These are phyloP conservation scores for Cymbidium sinense DNA, from an alignment of 106 monocot species.

Conservation along the genomic window DNA sequence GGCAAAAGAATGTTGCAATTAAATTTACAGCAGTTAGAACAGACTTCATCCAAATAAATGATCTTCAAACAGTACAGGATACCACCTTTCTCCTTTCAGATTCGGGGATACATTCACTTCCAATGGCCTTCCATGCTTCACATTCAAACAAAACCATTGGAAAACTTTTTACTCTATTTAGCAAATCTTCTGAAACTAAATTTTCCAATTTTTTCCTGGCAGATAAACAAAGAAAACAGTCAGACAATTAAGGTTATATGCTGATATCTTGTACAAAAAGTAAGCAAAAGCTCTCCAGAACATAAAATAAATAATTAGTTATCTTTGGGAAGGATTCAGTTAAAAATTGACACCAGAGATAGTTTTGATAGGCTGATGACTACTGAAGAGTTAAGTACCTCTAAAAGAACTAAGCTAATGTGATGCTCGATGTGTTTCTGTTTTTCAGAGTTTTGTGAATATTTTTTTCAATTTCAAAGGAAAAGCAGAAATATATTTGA, in stretches of 20 bases:
- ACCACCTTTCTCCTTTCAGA: slow-evolving; percentile 40
- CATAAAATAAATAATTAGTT: background rate
- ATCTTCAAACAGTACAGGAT: background rate
- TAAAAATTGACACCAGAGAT: background rate
- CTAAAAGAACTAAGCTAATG: background rate
- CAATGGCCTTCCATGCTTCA: slow-evolving; percentile 34
- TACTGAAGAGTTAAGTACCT: background rate
- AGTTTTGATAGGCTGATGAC: background rate
- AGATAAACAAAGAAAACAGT: background rate
- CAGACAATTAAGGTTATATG: background rate
- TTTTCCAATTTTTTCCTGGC: slow-evolving; percentile 46
- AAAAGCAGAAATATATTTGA: no score
- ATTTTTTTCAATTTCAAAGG: no score
- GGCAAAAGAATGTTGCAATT: background rate
- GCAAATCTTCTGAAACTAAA: slow-evolving; percentile 17
- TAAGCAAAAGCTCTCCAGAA: background rate
- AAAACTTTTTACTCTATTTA: slow-evolving; percentile 13
- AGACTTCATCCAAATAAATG: background rate
- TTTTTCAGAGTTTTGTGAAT: no score
- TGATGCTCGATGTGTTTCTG: background rate
- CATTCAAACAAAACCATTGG: slow-evolving; percentile 40
- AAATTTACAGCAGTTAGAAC: background rate
- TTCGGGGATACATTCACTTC: slow-evolving; percentile 12
- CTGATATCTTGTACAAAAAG: background rate
- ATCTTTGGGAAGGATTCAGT: background rate